Evolutionary conservation across 306 rosid species (phyloP).

Genomic region (Bauhinia variegata): DNA sequence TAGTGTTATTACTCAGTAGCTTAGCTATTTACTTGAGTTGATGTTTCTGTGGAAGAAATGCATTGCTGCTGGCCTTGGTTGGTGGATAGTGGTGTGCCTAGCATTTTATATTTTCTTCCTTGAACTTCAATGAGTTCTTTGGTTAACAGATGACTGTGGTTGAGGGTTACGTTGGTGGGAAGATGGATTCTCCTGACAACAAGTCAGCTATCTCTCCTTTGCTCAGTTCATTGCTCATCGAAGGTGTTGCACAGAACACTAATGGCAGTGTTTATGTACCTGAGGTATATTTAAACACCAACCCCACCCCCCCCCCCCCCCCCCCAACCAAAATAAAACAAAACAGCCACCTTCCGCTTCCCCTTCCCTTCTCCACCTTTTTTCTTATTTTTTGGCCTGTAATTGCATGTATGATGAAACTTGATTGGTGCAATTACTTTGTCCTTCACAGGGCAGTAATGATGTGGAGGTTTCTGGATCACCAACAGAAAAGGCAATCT

Average conservation of each 20-base stretch:
- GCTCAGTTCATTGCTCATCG: conserved; percentile 59
- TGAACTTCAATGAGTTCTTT: conserved; percentile 2
- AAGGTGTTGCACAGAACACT: conserved; percentile 78
- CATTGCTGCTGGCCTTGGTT: conserved; percentile 5
- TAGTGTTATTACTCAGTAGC: conserved; percentile 1
- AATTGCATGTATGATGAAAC: neutral
- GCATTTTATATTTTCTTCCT: conserved; percentile 6
- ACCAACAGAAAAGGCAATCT: conserved; percentile 92
- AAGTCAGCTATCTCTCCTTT: conserved; percentile 54
- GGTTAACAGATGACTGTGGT: conserved; percentile 77
- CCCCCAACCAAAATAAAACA: too few species aligned
- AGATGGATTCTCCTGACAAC: conserved; percentile 49
- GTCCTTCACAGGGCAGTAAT: conserved; percentile 49
- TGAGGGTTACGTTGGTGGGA: conserved; percentile 68
- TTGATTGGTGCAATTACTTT: conserved; percentile 10
- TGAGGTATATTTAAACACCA: conserved; percentile 81
- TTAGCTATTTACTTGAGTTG: conserved; percentile 29
- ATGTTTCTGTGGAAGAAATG: conserved; percentile 15
- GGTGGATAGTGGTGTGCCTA: conserved; percentile 4
- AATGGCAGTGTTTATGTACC: conserved; percentile 70
- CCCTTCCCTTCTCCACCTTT: too few species aligned
- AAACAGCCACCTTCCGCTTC: too few species aligned
- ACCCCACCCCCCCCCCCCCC: neutral
- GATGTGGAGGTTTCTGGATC: conserved; percentile 80
- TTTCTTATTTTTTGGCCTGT: neutral